Conservation (phyloP, 192 early-diverging fungal species). For the Coemansia sp. region DNA sequence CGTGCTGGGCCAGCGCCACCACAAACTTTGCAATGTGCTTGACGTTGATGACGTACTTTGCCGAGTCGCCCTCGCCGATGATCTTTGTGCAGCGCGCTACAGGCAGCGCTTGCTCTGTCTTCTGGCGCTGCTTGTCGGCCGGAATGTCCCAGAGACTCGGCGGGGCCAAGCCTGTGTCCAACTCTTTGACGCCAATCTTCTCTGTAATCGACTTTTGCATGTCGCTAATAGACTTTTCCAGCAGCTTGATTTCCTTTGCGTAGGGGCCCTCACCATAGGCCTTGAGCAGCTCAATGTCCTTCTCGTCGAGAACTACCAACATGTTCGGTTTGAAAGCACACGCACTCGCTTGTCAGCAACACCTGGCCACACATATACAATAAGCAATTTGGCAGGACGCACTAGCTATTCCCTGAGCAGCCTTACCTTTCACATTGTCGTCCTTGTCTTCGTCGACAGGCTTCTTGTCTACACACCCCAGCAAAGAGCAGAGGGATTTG, state of each 20-base stretch:
- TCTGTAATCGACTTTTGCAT: conserved; percentile 98
- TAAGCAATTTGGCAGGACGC: neutral
- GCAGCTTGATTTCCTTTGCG: conserved; percentile 88
- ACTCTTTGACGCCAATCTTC: conserved; percentile 99
- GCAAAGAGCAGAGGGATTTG: neutral
- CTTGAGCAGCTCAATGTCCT: conserved; percentile 53
- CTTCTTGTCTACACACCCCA: conserved; percentile 67
- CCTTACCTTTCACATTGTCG: conserved; percentile 81
- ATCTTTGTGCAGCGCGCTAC: conserved; percentile 99
- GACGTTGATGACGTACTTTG: conserved; percentile 98
- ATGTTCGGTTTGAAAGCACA: neutral
- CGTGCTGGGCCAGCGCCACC: conserved; percentile 91
- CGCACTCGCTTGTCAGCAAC: neutral
- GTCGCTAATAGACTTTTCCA: conserved; percentile 95
- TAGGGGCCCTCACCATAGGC: conserved; percentile 97
- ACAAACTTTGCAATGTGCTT: conserved; percentile 99
- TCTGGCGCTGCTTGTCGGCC: conserved; percentile 96
- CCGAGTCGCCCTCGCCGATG: conserved; percentile 85
- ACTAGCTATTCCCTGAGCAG: neutral
- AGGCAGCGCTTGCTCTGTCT: conserved; percentile 84
- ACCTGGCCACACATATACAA: neutral
- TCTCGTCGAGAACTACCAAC: conserved; percentile 41
- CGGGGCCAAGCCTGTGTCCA: conserved; percentile 95
- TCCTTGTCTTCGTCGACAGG: conserved; percentile 71
- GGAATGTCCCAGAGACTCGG: conserved; percentile 99